These are phyloP conservation scores for Spathaspora hagerdaliae DNA, from an alignment of 805 yeast species.

Conservation along the genomic window DNA sequence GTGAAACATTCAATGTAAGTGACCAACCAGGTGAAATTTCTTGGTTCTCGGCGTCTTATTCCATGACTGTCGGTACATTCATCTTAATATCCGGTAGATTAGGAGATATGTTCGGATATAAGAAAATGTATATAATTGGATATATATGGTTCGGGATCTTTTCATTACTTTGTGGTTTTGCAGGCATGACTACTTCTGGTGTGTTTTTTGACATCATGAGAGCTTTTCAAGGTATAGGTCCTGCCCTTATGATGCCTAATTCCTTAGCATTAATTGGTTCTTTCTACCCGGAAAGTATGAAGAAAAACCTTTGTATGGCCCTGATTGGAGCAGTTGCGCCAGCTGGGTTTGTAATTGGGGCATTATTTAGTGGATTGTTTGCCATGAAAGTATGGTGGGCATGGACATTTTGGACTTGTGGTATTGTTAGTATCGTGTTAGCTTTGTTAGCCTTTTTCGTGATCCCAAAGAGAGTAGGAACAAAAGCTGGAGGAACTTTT, in stretches of 20 bases:
- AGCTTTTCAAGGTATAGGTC: conserved; percentile 32
- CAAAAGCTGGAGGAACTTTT: conserved; percentile 12
- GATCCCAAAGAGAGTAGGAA: conserved; percentile 26
- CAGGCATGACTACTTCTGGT: conserved; percentile 18
- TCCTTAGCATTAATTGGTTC: conserved; percentile 29
- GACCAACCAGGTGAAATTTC: conserved; percentile 25
- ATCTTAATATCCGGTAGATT: conserved; percentile 30
- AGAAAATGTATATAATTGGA: conserved; percentile 22
- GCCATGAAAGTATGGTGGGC: conserved; percentile 31
- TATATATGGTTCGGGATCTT: conserved; percentile 18
- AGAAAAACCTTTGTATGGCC: conserved; percentile 20
- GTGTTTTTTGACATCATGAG: conserved; percentile 27
- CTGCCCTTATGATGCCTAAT: conserved; percentile 32
- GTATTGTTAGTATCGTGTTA: conserved; percentile 15
- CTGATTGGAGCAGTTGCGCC: conserved; percentile 35
- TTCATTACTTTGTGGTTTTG: conserved; percentile 23
- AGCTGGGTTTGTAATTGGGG: conserved; percentile 26
- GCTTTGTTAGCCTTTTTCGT: conserved; percentile 17
- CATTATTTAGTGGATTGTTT: conserved; percentile 23
- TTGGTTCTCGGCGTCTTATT: conserved; percentile 33
- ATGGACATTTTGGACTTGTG: conserved; percentile 28
- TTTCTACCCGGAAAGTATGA: conserved; percentile 23
- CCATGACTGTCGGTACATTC: conserved; percentile 34
- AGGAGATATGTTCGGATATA: conserved; percentile 35
- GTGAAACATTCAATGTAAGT: conserved; percentile 19